These are phyloP conservation scores for Capsicum baccatum DNA, from an alignment of 257 asterid species.

Conservation along the genomic window DNA sequence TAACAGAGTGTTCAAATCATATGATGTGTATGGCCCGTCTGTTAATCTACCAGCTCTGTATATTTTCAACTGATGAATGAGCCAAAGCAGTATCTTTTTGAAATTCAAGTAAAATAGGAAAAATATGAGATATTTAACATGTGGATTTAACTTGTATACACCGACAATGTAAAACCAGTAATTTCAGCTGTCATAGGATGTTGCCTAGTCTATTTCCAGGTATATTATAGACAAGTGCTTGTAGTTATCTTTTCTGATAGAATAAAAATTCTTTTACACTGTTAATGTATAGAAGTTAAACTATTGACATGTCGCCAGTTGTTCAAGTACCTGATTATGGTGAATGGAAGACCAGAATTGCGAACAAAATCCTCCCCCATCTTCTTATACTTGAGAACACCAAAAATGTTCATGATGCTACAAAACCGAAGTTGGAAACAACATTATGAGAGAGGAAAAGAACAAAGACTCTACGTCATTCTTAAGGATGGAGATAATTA, in stretches of 20 bases:
- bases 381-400: slow-evolving; percentile 94
- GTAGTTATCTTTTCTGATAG: neutral
- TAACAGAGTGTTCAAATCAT: slow-evolving; percentile 87
- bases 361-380: slow-evolving; percentile 98
- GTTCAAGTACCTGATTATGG: slow-evolving; percentile 71
- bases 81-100: neutral
- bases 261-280: neutral
- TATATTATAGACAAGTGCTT: neutral
- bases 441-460: slow-evolving; percentile 28
- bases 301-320: neutral
- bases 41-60: slow-evolving; percentile 89
- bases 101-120: neutral
- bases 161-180: neutral
- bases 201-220: neutral
- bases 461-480: neutral
- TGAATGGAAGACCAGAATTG: slow-evolving; percentile 81
- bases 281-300: neutral
- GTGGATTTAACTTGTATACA: neutral
- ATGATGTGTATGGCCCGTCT: slow-evolving; percentile 96
- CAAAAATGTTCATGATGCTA: slow-evolving; percentile 94
- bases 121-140: slow-evolving; percentile 14
- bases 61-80: neutral
- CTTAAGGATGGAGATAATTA: neutral
- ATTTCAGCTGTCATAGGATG: neutral
- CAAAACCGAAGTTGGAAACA: slow-evolving; percentile 27